Evolutionary conservation across 2,329 filamentous ascomycete species (phyloP), one percentile per base, ranked within the genome.

Genomic region (Venturia oleaginea): DNA sequence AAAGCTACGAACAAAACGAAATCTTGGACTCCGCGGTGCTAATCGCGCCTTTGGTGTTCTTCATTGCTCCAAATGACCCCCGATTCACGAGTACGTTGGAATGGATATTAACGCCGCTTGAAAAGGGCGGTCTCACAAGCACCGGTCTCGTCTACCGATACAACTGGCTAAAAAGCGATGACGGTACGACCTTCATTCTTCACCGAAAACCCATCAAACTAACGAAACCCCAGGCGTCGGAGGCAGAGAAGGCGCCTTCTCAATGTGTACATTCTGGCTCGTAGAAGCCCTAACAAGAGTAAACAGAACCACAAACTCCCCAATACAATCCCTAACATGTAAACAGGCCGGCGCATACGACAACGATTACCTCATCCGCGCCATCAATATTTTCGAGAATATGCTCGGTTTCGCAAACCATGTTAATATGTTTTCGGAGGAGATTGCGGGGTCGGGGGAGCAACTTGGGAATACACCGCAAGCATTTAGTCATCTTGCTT

Each of bases 221-320:
- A 37, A 57, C 17, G n/a, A 55, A 32, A 64, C 13, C 8, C 34
- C 68, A 88, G 87, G 88, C 17, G 42, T 46, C n/a, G 37, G 87
- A 92, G 89, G 89, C 22, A 80, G 83, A 62, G 89, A 92, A 75
- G 89, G 89, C 27, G 88, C 88, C 24, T 92, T 92, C 72, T 86
- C 83, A 70, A 91, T 92, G 88, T 91, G 88, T 71, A 92, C 88
- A 0, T 92, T 92, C 73, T 92, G 89, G 89, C 83, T 91, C 0
- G 87, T 92, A 15, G 89, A 92, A 75, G 88, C 89, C 30, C 81
- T 92, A 76, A 90, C 88, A 37, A 81, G 89, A 38, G 46, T 51
- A 37, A 37, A 7, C 24, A 27, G 10, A 27, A 88, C 88, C 68
- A 77, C 82, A 68, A 77, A 80, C 59, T 27, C 48, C 19, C n/a